phyloP scores from a whole-genome alignment of 306 rosid genomes.

The Rosa multiflora region DNA sequence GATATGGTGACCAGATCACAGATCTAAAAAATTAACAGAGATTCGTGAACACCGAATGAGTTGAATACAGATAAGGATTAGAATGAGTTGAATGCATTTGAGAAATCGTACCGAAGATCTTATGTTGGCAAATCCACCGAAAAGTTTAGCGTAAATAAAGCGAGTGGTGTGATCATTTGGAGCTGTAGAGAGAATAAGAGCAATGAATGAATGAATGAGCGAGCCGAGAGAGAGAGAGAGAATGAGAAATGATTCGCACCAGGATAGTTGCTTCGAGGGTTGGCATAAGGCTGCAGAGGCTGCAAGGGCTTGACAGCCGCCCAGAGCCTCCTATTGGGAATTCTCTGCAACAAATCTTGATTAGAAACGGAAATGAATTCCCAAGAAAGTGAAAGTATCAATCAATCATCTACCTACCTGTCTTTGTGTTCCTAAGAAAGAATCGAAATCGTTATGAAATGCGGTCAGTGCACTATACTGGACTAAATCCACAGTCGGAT shows the following conservation, averaged over 20 bases:
- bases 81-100: slow-evolving; percentile 1
- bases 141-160: slow-evolving; percentile 84
- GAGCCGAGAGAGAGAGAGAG: too few relatives aligned
- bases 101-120: slow-evolving; percentile 79
- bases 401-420: slow-evolving; percentile 38
- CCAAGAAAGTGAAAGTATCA: not conserved
- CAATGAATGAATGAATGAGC: not conserved
- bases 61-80: too few relatives aligned
- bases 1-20: slow-evolving; percentile 89
- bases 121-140: slow-evolving; percentile 83
- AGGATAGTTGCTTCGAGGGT: slow-evolving; percentile 64
- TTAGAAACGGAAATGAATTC: not conserved
- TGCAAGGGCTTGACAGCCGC: slow-evolving; percentile 61
- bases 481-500: slow-evolving; percentile 57
- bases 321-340: slow-evolving; percentile 79
- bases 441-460: slow-evolving; percentile 55
- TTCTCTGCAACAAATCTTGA: slow-evolving; percentile 40
- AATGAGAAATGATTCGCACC: not conserved
- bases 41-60: slow-evolving; percentile 19
- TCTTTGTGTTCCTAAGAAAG: slow-evolving; percentile 34
- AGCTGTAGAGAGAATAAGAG: slow-evolving; percentile 37
- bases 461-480: slow-evolving; percentile 54
- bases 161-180: slow-evolving; percentile 64
- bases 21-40: slow-evolving; percentile 63
- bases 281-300: slow-evolving; percentile 74